Percentiles rank a stretch among this genome's conserved stretches.
Evolutionary conservation across 2,329 filamentous ascomycete species (phyloP).

Genomic region (Hypomyces rosellus): DNA sequence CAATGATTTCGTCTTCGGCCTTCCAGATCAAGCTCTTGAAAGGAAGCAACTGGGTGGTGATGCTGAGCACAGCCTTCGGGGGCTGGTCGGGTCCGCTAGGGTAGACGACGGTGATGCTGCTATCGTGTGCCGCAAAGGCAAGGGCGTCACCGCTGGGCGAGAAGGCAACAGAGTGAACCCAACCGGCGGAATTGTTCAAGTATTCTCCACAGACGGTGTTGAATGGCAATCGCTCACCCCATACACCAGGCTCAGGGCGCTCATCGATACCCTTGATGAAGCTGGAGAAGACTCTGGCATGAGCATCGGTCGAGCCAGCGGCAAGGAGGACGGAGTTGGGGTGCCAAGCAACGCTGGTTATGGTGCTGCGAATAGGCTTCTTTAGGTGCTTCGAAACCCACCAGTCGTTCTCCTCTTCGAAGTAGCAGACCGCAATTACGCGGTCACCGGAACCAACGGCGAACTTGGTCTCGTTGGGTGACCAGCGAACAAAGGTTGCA

Average conservation of each 20-base stretch:
- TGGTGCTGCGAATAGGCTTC: conserved; percentile 96
- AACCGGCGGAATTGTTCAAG: conserved; percentile 91
- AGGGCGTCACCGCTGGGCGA: conserved; percentile 89
- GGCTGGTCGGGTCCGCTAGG: conserved; percentile 86
- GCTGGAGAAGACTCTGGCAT: conserved; percentile 87
- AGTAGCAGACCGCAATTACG: conserved; percentile 95
- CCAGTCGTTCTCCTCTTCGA: conserved; percentile 99
- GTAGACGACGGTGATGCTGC: conserved; percentile 94
- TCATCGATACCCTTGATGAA: conserved; percentile 95
- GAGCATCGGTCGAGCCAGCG: conserved; percentile 93
- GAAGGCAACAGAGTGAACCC: conserved; percentile 91
- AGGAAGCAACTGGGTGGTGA: conserved; percentile 83
- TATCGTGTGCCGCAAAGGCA: conserved; percentile 91
- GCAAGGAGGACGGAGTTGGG: conserved; percentile 94
- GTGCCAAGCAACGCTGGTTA: conserved; percentile 93
- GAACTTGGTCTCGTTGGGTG: conserved; percentile 93
- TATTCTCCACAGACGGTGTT: conserved; percentile 98
- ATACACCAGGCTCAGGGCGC: conserved; percentile 77
- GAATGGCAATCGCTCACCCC: conserved; percentile 94
- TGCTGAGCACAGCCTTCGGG: conserved; percentile 80
- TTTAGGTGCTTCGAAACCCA: conserved; percentile 99
- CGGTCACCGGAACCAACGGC: conserved; percentile 93
- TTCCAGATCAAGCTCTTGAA: conserved; percentile 94
- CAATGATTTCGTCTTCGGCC: conserved; percentile 85
- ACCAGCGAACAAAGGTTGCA: conserved; percentile 96